Base-by-base conservation (phyloP, 306 rosid species). In the Cercis canadensis region DNA sequence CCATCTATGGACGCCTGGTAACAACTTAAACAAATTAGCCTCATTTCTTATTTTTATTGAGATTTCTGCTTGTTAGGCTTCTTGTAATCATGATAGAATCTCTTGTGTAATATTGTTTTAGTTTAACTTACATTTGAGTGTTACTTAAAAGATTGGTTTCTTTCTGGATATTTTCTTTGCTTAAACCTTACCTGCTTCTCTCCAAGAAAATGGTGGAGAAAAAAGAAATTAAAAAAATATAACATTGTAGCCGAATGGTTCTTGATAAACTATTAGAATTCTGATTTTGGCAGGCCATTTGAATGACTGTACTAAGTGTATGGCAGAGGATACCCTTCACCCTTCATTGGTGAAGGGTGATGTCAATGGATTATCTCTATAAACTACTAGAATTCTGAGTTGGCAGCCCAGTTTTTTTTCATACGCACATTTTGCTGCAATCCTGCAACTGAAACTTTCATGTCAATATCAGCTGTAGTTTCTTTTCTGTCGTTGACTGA, bases 1-100 rank as follows among this genome's bases (percentile, higher is more conserved):
- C 97, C 46, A 82, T 86, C 43, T 95, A 89, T 76, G 99, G 99
- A 60, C 87, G 96, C 46, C 83, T 95, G 96, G 99, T 95, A 80
- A 67, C 45, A 58, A 50, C 49, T 64, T 29, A 33, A 13, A 46
- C 45, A 11, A 46, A 8, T 17, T 69, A 24, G 32, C 10, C 11
- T 62, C 29, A 37, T 69, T 14, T 45, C 3, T 3, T 40, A 0
- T 57, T 81, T 41, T 37, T 49, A 12, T 74, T 51, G 2, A 59
- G 72, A 11, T 57, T 53, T 49, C 31, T 43, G 56, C 29, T 46
- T 41, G 29, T 14, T 53, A 43, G 32, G 16, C 18, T 45, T 34
- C n/a, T 50, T 45, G 29, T 39, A 29, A 33, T 63, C 74, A 47
- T 67, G 53, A 32, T 6, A n/a, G 7, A 39, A 32, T 60, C 50